These are phyloP conservation scores for Parietaria judaica DNA, from an alignment of 306 rosid genomes.

Conservation along the genomic window DNA sequence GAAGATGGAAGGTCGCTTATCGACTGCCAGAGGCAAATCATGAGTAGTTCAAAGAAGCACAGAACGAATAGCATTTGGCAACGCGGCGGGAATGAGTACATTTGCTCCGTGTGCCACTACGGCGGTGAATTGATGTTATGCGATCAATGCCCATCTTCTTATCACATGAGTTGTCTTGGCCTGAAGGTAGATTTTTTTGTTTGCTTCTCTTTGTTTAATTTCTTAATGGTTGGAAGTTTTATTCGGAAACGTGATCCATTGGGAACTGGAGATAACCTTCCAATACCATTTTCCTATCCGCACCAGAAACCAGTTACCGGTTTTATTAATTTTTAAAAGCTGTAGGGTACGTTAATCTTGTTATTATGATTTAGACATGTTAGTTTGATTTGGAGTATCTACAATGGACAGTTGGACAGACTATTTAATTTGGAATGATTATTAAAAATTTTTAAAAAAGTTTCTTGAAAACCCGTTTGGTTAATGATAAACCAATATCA, in stretches of 20 bases:
- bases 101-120: constrained; percentile 69
- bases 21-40: constrained; percentile 41
- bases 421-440: too few relatives aligned
- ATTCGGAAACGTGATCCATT: too few relatives aligned
- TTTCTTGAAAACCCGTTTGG: too few relatives aligned
- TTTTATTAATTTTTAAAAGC: neutral
- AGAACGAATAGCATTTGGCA: constrained; percentile 16
- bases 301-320: too few relatives aligned
- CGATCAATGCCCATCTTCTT: constrained; percentile 77
- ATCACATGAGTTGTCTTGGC: constrained; percentile 56
- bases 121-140: constrained; percentile 85
- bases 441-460: too few relatives aligned
- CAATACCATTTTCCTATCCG: too few relatives aligned
- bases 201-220: constrained; percentile 16
- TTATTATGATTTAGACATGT: neutral
- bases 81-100: constrained; percentile 47
- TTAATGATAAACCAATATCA: too few relatives aligned
- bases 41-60: constrained; percentile 24
- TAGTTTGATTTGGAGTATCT: neutral
- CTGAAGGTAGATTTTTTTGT: constrained; percentile 46
- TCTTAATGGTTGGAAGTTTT: neutral
- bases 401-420: too few relatives aligned
- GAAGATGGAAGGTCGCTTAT: constrained; percentile 70
- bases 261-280: too few relatives aligned
- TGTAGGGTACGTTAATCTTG: too few relatives aligned